phyloP scores from a whole-genome alignment of 2,329 filamentous ascomycete species.

The Tolypocladium nubicola region DNA sequence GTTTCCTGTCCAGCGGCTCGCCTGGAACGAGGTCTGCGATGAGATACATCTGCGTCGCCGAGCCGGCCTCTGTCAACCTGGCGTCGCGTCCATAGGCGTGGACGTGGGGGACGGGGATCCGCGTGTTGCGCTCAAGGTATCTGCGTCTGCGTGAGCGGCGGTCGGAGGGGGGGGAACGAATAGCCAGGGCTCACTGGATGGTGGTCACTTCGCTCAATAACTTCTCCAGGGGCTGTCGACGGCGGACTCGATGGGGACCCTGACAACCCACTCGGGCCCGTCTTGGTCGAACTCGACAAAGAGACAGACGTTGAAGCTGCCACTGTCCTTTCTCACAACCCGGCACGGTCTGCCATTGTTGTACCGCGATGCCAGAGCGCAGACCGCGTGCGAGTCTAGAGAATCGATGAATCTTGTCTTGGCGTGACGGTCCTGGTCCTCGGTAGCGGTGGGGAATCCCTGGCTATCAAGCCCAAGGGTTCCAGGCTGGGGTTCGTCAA shows the following conservation, averaged over 20 bases:
- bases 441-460: neutral
- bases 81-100: conserved; percentile 9
- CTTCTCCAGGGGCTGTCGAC: conserved; percentile 13
- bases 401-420: conserved; percentile 10
- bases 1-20: conserved; percentile 8
- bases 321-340: conserved; percentile 8
- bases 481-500: neutral
- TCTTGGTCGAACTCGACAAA: conserved; percentile 9
- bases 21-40: conserved; percentile 11
- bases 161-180: neutral
- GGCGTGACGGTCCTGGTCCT: neutral
- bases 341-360: conserved; percentile 8
- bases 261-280: conserved; percentile 10
- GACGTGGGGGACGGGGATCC: conserved; percentile 12
- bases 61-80: neutral
- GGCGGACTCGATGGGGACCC: conserved; percentile 12
- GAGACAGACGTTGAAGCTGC: conserved; percentile 14
- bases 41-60: conserved; percentile 8
- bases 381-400: conserved; percentile 8
- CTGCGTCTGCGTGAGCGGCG: conserved; percentile 5
- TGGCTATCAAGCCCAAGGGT: no score
- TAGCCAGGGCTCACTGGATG: conserved; percentile 7
- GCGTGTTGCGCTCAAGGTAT: conserved; percentile 10
- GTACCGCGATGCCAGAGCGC: conserved; percentile 10
- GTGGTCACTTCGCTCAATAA: conserved; percentile 15